Base-by-base conservation (phyloP, 129 eudicot genomes). In the Flaveria trinervia region DNA sequence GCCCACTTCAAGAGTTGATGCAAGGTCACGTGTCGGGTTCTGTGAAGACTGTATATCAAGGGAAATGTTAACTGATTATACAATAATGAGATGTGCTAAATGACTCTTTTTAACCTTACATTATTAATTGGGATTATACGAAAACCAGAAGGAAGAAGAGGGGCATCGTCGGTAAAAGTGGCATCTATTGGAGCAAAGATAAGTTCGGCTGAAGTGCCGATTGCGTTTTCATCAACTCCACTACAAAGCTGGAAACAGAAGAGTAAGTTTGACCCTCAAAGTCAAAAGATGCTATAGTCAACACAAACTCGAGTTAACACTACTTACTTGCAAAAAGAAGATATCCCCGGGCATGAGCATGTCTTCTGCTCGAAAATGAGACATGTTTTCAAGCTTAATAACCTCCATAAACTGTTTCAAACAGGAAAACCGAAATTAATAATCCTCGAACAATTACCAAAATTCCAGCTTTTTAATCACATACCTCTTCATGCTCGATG, bases 151-250 rank as follows among this genome's bases (percentile, higher is more conserved):
- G 99, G 96, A 73, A 94, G 84, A 49, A 94, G 92, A 20, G 99
- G 99, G 5, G 97, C 97, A 78, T 94, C 97, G 43, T 94, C 99
- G 7, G 97, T 83, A 74, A 94, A 94, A 55, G 99, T 89, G 41
- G 97, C 96, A 74, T 94, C 99, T n/a, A 94, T 94, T 5, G 99
- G 99, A 36, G 99, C 99, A 83, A 94, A 94, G 11, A 94, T 82
- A 64, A 94, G 97, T 80, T 94, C 97, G 1, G 99, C 93, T 5
- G 96, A 89, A 15, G 90, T 88, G 9, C 99, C 97, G 14, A 89
- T 86, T 11, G 97, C 90, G 75, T 91, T 94, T 80, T 94, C 99
- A 45, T 94, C 99, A 60, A 89, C 92, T 75, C 99, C 99, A 54
- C 87, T 89, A 50, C 99, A 94, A 7, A 89, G 84, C 97, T 94